Base-by-base conservation (phyloP, 2,329 filamentous ascomycete species). In the Hyphodiscus sp. region DNA sequence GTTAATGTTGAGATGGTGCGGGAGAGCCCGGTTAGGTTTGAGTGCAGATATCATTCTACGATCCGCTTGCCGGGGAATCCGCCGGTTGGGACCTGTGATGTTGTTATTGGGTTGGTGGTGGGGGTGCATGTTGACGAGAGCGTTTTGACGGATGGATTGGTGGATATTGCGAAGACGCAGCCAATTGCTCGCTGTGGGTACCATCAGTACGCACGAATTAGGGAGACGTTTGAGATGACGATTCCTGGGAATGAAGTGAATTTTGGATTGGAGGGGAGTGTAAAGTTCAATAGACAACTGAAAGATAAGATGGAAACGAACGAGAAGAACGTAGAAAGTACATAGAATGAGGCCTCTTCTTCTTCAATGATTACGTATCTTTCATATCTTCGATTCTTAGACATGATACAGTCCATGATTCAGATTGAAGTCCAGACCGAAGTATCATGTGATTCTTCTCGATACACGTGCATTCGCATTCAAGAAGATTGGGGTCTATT, bases 141-240 rank as follows among this genome's bases (percentile, higher is more conserved):
- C 11, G 78, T 78, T 1, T 58, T 84, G 58, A 81, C 77, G 2
- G 69, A 79, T 56, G 79, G 79, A 0, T 72, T 73, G 52, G 63
- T 84, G 41, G 80, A 84, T 70, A 66, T 83, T 1, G 65, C 61
- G 2, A 82, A 82, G 68, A 80, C 76, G 20, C 69, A 74, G 68
- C 80, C 80, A 3, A 83, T 84, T 67, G 81, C 80, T 7, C 67
- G 81, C 23, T 82, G 76, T 62, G 80, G 80, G 16, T 84, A 84
- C 63, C 79, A 77, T 61, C 72, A 83, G 63, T 84, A 83, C 68
- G 70, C 76, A 1, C 77, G 79, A 11, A 70, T 83, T 2, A 68
- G 69, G 49, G 74, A 79, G 20, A 75, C 76, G 1, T 84, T 84
- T 67, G 79, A 83, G 47, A 84, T 84, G 81, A 66, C 70, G 3